Base-by-base conservation (phyloP, 495 filamentous ascomycete species). In the Annulohypoxylon stygium region DNA sequence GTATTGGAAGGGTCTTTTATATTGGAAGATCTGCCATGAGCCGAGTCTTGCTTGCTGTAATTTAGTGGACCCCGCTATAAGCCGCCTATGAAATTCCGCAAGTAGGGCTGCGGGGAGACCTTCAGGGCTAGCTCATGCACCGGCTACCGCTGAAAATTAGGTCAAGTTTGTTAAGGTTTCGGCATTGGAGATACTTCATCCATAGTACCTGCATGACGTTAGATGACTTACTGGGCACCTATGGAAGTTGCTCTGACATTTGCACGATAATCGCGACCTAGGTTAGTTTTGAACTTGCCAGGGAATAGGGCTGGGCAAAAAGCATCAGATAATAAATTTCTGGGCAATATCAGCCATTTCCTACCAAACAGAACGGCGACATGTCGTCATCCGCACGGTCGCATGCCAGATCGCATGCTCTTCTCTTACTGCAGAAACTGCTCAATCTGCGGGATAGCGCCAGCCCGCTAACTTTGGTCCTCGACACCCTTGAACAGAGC, bases 401-500 rank as follows among this genome's bases (percentile, higher is more conserved):
- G 25, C 92, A 96, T 75, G 87, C 92, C 6, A 88, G 93, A 53
- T 92, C 93, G 25, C 95, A 98, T 81, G 95, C 93, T 81, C 80
- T 97, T 51, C 89, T 97, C 5, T 83, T 97, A 1, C 90, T 98
- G 43, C 93, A 94, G 61, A 95, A 95, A 68, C 83, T 98, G 2
- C 85, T 98, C 59, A 90, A 88, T 71, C 81, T 92, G 12, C 84
- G 93, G 36, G 94, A 97, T 77, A 90, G 87, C 20, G 90, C 90
- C 2, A 97, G 93, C 33, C 95, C 94, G 1, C 89, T 98, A 54
- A 97, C 95, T 0, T 80, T 98, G 30, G 81, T 98, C 7, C 84
- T 96, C 61, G 95, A 98, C 81, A 92, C 88, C 14, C 80, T 97
- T 43, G 94, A 97, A 80, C 95, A 97, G 81, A 89, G 91, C 23